These are phyloP conservation scores for Penicillium cosmopolitanum DNA, from an alignment of 495 filamentous ascomycete genomes.

Conservation along the genomic window DNA sequence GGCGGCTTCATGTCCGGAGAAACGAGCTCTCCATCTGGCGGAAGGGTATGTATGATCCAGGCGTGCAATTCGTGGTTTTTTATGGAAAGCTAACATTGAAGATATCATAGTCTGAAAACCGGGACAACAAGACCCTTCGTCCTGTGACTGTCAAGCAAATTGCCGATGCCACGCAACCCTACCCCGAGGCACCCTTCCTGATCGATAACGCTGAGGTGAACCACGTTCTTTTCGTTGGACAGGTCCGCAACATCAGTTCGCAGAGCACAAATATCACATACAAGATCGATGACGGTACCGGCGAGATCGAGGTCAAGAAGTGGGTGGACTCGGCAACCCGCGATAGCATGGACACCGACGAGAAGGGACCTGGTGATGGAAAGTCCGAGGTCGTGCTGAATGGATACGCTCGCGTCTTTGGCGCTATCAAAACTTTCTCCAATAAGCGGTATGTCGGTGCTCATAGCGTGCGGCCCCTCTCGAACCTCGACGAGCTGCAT, in stretches of 20 bases:
- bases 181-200: slow-evolving; percentile 73
- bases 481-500: slow-evolving; percentile 87
- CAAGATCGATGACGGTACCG: slow-evolving; percentile 93
- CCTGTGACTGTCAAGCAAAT: slow-evolving; percentile 96
- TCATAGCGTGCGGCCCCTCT: slow-evolving; percentile 76
- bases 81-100: neutral
- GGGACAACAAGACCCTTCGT: slow-evolving; percentile 74
- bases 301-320: slow-evolving; percentile 87
- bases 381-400: slow-evolving; percentile 62
- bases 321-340: slow-evolving; percentile 71
- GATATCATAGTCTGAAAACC: slow-evolving; percentile 23
- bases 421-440: slow-evolving; percentile 74
- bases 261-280: slow-evolving; percentile 91
- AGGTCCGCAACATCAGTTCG: slow-evolving; percentile 82
- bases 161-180: slow-evolving; percentile 73
- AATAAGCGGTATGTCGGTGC: slow-evolving; percentile 79
- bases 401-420: slow-evolving; percentile 81
- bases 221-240: slow-evolving; percentile 79
- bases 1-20: slow-evolving; percentile 65
- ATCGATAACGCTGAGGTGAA: slow-evolving; percentile 72
- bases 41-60: slow-evolving; percentile 38
- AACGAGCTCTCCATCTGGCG: slow-evolving; percentile 50
- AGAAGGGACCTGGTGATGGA: slow-evolving; percentile 32
- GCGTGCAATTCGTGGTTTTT: neutral
- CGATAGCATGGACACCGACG: slow-evolving; percentile 54